A percentile compares a stretch with the other conserved stretches of the same genome.
Conservation (phyloP, 352 stramenopile species). For the Thraustochytrium striatum region DNA sequence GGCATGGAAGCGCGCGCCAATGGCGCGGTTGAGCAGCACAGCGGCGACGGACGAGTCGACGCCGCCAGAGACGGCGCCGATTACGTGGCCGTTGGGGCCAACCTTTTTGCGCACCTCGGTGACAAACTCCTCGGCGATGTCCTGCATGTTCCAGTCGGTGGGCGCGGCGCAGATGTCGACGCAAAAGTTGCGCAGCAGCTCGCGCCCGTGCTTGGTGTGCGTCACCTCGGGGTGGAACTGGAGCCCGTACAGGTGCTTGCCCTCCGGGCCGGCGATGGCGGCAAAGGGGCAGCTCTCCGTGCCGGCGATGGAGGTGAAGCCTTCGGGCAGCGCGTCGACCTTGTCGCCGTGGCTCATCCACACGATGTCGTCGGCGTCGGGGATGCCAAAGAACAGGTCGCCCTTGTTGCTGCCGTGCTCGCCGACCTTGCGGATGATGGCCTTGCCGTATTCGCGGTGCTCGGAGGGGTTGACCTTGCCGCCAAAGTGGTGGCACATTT, state of each 20-base stretch:
- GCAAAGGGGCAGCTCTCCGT: conserved; percentile 47
- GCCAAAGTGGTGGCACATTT: conserved; percentile 91
- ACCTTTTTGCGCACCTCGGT: conserved; percentile 76
- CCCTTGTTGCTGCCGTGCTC: conserved; percentile 96
- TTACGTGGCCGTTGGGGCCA: conserved; percentile 89
- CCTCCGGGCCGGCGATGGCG: conserved; percentile 19
- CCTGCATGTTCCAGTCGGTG: conserved; percentile 96
- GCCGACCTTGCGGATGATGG: conserved; percentile 82
- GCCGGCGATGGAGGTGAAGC: conserved; percentile 61
- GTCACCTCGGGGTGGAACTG: conserved; percentile 97
- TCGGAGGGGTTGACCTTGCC: conserved; percentile 83
- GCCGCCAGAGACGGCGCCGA: conserved; percentile 94
- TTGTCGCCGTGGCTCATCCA: conserved; percentile 99
- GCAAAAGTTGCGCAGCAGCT: conserved; percentile 95
- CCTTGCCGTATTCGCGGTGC: conserved; percentile 95
- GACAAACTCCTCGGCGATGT: conserved; percentile 85
- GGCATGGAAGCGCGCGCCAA: conserved; percentile 96
- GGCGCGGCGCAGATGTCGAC: conserved; percentile 87
- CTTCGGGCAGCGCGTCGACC: conserved; percentile 83
- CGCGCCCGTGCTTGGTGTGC: conserved; percentile 88
- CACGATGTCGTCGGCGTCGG: conserved; percentile 61
- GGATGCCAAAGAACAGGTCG: conserved; percentile 36
- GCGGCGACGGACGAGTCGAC: conserved; percentile 98
- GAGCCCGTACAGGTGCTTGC: conserved; percentile 86
- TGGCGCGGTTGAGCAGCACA: conserved; percentile 91